phyloP scores from a whole-genome alignment of 495 filamentous ascomycete species.

The Opeltia flavorubescens region DNA sequence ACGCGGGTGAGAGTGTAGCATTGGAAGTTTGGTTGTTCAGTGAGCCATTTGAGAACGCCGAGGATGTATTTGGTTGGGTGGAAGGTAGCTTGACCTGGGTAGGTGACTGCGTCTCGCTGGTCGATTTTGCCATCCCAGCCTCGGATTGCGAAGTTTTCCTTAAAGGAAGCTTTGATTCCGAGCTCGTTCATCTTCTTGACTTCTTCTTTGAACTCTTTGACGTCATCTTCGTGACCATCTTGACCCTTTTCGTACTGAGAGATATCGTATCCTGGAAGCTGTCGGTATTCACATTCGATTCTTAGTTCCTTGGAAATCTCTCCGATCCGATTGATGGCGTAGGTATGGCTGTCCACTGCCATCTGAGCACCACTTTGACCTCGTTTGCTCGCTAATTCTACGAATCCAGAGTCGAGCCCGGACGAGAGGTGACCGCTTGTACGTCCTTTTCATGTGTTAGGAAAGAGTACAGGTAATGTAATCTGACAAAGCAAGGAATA shows the following conservation, averaged over 20 bases:
- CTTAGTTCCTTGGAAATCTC: slow-evolving; percentile 31
- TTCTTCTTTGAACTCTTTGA: slow-evolving; percentile 25
- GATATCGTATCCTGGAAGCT: slow-evolving; percentile 31
- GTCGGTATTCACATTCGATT: slow-evolving; percentile 42
- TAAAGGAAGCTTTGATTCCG: slow-evolving; percentile 28
- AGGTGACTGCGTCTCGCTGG: slow-evolving; percentile 35
- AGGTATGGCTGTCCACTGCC: slow-evolving; percentile 40
- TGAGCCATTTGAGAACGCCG: slow-evolving; percentile 35
- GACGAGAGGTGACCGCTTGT: slow-evolving; percentile 41
- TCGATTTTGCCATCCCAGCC: slow-evolving; percentile 35
- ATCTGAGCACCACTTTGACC: slow-evolving; percentile 30
- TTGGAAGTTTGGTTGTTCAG: slow-evolving; percentile 33
- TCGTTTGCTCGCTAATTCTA: slow-evolving; percentile 35
- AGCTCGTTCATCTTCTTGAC: slow-evolving; percentile 26
- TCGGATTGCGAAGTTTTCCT: slow-evolving; percentile 22
- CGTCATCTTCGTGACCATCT: slow-evolving; percentile 27
- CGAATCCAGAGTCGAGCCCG: slow-evolving; percentile 37
- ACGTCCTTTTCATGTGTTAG: slow-evolving; percentile 18
- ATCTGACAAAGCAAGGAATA: not conserved
- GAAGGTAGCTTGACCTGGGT: slow-evolving; percentile 38
- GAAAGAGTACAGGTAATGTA: not conserved
- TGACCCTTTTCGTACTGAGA: slow-evolving; percentile 23
- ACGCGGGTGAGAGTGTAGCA: slow-evolving; percentile 39
- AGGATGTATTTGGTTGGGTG: slow-evolving; percentile 42
- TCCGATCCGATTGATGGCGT: slow-evolving; percentile 35